Conservation (phyloP, 1,139 yeast species). For the Insectozyma bohioensis region DNA sequence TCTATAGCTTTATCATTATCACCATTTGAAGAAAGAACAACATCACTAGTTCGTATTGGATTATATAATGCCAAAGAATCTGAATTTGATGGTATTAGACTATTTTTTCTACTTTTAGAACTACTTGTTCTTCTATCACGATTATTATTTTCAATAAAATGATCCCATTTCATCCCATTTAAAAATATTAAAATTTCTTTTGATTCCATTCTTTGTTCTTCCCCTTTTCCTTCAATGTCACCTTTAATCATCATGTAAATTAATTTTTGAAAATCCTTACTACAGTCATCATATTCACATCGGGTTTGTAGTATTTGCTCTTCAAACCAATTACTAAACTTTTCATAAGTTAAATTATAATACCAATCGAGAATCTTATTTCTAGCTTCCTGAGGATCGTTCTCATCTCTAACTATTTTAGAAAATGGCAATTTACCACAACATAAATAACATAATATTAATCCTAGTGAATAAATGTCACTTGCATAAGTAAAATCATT, state of each 20-base stretch:
- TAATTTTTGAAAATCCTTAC: slow-evolving; percentile 23
- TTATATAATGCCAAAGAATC: slow-evolving; percentile 7
- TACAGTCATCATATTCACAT: slow-evolving; percentile 11
- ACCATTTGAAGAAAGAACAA: no score
- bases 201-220: slow-evolving; percentile 8
- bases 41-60: neutral
- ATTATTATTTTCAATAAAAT: slow-evolving; percentile 10
- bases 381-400: slow-evolving; percentile 32
- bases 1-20: slow-evolving; percentile 4
- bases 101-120: no score
- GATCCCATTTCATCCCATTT: slow-evolving; percentile 21
- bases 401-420: slow-evolving; percentile 26
- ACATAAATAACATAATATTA: slow-evolving; percentile 72
- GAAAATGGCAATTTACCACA: slow-evolving; percentile 67
- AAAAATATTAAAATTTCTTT: slow-evolving; percentile 22
- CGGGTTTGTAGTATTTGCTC: slow-evolving; percentile 8
- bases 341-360: slow-evolving; percentile 16
- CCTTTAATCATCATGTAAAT: slow-evolving; percentile 37
- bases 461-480: slow-evolving; percentile 80
- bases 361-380: slow-evolving; percentile 34
- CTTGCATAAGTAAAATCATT: slow-evolving; percentile 65
- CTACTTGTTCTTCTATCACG: neutral
- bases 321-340: slow-evolving; percentile 30
- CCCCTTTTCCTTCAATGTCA: slow-evolving; percentile 7
- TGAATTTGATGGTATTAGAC: neutral